These are phyloP conservation scores for Tuber umbilicatum DNA, from an alignment of 495 filamentous ascomycete genomes.

Conservation along the genomic window DNA sequence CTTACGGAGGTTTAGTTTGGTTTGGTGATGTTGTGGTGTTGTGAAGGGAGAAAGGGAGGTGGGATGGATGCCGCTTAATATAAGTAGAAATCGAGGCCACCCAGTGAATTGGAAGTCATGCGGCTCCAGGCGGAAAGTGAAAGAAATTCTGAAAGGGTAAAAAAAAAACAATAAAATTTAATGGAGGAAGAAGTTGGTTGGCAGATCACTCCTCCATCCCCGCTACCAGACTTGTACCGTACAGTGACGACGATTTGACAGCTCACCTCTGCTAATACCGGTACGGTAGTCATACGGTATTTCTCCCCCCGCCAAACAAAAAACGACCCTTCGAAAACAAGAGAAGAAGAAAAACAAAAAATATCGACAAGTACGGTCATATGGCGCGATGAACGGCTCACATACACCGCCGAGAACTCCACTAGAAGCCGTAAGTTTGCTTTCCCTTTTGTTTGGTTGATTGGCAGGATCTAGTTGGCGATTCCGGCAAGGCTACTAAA, in stretches of 20 bases:
- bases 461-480: neutral
- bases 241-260: neutral
- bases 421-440: neutral
- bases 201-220: neutral
- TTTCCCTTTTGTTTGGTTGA: neutral
- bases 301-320: neutral
- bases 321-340: neutral
- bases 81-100: neutral
- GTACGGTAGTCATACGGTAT: neutral
- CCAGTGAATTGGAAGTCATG: neutral
- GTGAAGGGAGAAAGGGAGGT: neutral
- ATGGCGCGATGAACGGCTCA: constrained; percentile 1
- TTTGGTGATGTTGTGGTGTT: neutral
- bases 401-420: constrained; percentile 1
- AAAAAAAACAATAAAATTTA: neutral
- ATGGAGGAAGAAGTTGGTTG: neutral
- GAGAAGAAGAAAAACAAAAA: neutral
- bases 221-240: neutral
- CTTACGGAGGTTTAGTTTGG: neutral
- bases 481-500: neutral
- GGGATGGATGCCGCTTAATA: neutral
- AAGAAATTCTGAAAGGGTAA: neutral
- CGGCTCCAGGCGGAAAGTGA: neutral
- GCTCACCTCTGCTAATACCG: neutral
- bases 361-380: neutral